These are phyloP conservation scores for Aspergillus conjunctus DNA, from an alignment of 495 filamentous ascomycete genomes.

Conservation along the genomic window DNA sequence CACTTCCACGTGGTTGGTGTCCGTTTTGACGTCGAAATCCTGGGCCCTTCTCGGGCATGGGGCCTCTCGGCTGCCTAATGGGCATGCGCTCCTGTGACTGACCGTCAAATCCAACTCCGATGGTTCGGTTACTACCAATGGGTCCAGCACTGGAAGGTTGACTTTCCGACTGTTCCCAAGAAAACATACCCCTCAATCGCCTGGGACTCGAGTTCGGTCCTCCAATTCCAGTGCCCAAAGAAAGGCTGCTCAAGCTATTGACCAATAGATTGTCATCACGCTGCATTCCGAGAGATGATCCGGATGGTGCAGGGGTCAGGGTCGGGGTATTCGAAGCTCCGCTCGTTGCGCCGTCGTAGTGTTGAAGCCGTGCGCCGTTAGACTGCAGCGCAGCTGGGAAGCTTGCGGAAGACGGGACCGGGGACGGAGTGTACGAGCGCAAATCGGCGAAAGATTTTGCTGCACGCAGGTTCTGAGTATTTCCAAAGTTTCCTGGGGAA, in stretches of 20 bases:
- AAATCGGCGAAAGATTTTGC: constrained; percentile 97
- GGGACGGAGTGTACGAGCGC: constrained; percentile 91
- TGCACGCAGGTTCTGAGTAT: constrained; percentile 77
- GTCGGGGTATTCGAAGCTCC: constrained; percentile 71
- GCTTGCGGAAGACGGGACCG: constrained; percentile 83
- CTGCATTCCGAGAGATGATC: constrained; percentile 57
- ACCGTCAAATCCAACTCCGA: constrained; percentile 64
- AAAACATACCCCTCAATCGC: constrained; percentile 66
- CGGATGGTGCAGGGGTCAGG: constrained; percentile 73
- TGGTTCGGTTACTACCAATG: constrained; percentile 84
- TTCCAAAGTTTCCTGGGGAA: constrained; percentile 71
- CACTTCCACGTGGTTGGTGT: constrained; percentile 78
- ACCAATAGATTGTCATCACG: constrained; percentile 68
- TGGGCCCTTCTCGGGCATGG: constrained; percentile 71
- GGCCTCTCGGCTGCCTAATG: constrained; percentile 81
- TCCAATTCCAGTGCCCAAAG: constrained; percentile 62
- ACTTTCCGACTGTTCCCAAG: constrained; percentile 60
- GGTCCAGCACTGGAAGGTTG: constrained; percentile 63
- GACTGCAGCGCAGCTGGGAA: constrained; percentile 73
- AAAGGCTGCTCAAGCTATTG: constrained; percentile 67
- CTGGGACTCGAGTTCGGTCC: constrained; percentile 58
- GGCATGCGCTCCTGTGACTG: constrained; percentile 68
- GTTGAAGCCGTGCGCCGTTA: constrained; percentile 65
- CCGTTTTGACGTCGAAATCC: constrained; percentile 81
- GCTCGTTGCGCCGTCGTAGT: constrained; percentile 59